Percentiles rank a stretch among this genome's conserved stretches.
Evolutionary conservation across 371 early-diverging fungal genomes (phyloP).

Genomic region (Dichotomocladium elegans): DNA sequence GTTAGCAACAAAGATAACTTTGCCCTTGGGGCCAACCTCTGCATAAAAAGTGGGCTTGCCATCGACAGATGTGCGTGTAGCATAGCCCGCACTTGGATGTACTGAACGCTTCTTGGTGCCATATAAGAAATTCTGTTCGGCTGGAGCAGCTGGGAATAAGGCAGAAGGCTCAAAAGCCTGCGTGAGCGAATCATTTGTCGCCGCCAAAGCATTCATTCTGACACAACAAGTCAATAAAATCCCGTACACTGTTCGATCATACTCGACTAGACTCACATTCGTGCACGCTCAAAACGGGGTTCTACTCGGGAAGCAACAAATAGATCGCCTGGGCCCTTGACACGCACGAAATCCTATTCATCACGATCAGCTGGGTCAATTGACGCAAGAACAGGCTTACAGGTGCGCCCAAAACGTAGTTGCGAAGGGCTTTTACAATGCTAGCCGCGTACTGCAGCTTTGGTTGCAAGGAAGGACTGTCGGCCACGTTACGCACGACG

Average conservation of each 20-base stretch:
- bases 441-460: constrained; percentile 37
- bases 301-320: constrained; percentile 63
- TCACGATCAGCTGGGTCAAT: constrained; percentile 7
- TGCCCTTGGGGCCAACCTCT: constrained; percentile 30
- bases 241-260: neutral
- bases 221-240: neutral
- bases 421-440: constrained; percentile 27
- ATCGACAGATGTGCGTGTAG: constrained; percentile 27
- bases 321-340: constrained; percentile 70
- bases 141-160: constrained; percentile 31
- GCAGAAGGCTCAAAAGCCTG: constrained; percentile 36
- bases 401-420: constrained; percentile 44
- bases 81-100: constrained; percentile 28
- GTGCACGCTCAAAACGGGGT: constrained; percentile 42
- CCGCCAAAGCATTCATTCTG: constrained; percentile 44
- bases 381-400: constrained; percentile 30
- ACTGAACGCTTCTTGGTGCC: constrained; percentile 7
- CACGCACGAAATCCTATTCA: constrained; percentile 56
- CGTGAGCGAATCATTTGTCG: constrained; percentile 37
- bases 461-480: constrained; percentile 48
- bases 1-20: constrained; percentile 23
- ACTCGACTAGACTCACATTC: constrained; percentile 30
- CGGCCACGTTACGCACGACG: constrained; percentile 37
- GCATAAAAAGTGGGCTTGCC: constrained; percentile 46
- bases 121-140: neutral